Conservation (phyloP, 2,329 filamentous ascomycete genomes). For the Colletotrichum simmondsii region DNA sequence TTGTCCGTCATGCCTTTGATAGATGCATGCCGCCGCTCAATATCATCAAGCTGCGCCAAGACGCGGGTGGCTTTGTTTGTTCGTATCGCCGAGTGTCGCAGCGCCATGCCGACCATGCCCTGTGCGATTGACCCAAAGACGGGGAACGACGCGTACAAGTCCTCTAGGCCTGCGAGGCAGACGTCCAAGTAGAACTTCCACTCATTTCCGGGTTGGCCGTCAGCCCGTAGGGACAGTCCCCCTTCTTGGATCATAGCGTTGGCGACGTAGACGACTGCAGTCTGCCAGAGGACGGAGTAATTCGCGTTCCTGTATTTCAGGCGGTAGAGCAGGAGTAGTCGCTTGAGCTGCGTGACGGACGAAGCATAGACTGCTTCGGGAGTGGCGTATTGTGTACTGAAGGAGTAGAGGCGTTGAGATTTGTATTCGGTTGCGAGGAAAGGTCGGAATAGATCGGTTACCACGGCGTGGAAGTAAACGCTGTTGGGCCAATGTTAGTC, state of each 20-base stretch:
- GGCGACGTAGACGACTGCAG: conserved; percentile 9
- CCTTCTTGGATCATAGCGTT: conserved; percentile 14
- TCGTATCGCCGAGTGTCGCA: neutral
- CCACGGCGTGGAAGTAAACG: conserved; percentile 16
- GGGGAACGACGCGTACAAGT: neutral
- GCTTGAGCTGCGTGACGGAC: conserved; percentile 16
- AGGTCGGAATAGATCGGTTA: conserved; percentile 19
- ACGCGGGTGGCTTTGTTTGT: neutral
- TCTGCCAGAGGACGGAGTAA: conserved; percentile 18
- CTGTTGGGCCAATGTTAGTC: neutral
- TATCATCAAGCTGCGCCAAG: neutral
- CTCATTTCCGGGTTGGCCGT: neutral
- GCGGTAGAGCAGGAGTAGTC: conserved; percentile 4
- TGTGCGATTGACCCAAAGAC: neutral
- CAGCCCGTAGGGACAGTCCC: neutral
- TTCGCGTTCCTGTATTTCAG: neutral
- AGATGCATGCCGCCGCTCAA: neutral
- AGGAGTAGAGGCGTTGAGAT: neutral
- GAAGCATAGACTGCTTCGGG: conserved; percentile 11
- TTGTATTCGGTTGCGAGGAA: neutral
- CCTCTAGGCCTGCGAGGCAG: neutral
- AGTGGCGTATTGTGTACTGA: neutral
- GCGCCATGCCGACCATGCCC: conserved; percentile 13
- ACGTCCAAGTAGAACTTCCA: neutral
- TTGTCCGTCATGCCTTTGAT: conserved; percentile 3